phyloP scores from a whole-genome alignment of 2,329 filamentous ascomycete species.

The Aspergillus bombycis region DNA sequence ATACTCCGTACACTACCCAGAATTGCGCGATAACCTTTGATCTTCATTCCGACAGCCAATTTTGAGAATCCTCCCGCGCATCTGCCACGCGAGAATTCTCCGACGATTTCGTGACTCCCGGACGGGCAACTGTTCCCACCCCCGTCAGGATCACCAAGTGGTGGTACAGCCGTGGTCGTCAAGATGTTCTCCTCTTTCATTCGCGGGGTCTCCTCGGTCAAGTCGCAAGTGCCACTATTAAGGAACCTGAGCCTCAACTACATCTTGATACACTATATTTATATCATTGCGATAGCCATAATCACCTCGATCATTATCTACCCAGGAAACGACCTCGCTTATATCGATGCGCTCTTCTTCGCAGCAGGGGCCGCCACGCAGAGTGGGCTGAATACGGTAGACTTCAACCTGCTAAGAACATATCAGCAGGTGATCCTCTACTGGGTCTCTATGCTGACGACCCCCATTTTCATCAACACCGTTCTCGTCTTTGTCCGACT shows the following conservation, averaged over 20 bases:
- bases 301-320: slow-evolving; percentile 78
- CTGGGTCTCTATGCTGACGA: slow-evolving; percentile 71
- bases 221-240: slow-evolving; percentile 41
- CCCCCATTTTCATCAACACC: slow-evolving; percentile 81
- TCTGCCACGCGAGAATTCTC: neutral
- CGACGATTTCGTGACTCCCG: neutral
- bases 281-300: slow-evolving; percentile 74
- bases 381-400: slow-evolving; percentile 81
- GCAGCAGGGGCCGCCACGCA: slow-evolving; percentile 85
- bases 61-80: neutral
- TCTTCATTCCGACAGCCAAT: neutral
- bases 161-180: slow-evolving; percentile 7
- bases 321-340: slow-evolving; percentile 64
- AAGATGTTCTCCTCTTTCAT: slow-evolving; percentile 36
- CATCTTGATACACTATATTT: slow-evolving; percentile 63
- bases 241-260: slow-evolving; percentile 47
- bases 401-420: slow-evolving; percentile 68
- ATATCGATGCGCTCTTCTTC: slow-evolving; percentile 89
- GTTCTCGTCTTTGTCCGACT: slow-evolving; percentile 89
- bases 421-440: slow-evolving; percentile 77
- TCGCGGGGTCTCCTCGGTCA: slow-evolving; percentile 26
- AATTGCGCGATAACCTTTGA: neutral
- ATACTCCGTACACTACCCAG: neutral
- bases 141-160: neutral
- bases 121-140: neutral